These are phyloP conservation scores for Thielaviopsis ethacetica DNA, from an alignment of 2,329 filamentous ascomycete genomes.

Conservation along the genomic window DNA sequence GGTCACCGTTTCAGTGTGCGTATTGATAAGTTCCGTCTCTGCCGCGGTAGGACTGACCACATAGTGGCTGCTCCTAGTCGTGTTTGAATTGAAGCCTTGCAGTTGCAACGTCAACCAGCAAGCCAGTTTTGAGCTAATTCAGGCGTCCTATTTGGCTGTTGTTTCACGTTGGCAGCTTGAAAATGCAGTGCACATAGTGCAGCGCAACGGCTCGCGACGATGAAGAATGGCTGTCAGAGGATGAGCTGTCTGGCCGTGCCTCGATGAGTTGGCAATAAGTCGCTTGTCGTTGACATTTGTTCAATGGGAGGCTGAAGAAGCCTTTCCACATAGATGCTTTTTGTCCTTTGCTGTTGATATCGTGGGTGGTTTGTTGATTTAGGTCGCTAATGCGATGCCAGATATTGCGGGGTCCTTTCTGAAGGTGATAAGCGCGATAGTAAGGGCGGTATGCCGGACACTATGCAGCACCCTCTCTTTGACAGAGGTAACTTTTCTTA, in stretches of 20 bases:
- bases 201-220: too few relatives aligned
- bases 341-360: background rate
- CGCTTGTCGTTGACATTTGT: background rate
- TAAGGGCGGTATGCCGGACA: constrained; percentile 27
- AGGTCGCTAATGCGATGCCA: background rate
- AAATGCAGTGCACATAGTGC: too few relatives aligned
- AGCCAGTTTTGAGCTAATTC: background rate
- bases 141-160: too few relatives aligned
- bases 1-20: background rate
- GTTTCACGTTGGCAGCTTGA: too few relatives aligned
- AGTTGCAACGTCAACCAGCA: background rate
- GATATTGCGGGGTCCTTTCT: constrained; percentile 27
- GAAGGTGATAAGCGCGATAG: constrained; percentile 43
- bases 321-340: background rate
- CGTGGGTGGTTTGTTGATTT: background rate
- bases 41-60: background rate
- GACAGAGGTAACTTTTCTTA: background rate
- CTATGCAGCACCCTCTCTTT: constrained; percentile 6
- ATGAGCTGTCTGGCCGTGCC: background rate
- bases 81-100: background rate
- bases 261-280: background rate
- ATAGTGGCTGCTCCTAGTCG: background rate
- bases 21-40: background rate
- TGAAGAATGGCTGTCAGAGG: background rate
- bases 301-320: background rate